Percentiles rank a stretch among this genome's conserved stretches.
These are phyloP conservation scores for Penicillium sp. DNA, from an alignment of 2,329 filamentous ascomycete species.

Conservation along the genomic window DNA sequence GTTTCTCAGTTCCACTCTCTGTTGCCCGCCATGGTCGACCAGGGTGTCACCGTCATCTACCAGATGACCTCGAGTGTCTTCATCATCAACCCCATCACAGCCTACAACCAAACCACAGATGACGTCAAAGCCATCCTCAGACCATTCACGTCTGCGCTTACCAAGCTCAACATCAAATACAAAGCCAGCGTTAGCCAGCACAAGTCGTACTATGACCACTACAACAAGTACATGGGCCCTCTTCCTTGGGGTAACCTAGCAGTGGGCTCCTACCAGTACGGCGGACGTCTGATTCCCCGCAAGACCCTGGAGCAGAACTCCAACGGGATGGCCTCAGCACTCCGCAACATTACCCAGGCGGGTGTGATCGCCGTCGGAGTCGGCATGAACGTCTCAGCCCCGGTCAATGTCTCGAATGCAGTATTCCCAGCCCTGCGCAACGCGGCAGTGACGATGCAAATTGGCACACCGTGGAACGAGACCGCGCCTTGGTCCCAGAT, in stretches of 20 bases:
- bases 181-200: conserved; percentile 27
- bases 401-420: conserved; percentile 37
- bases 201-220: conserved; percentile 34
- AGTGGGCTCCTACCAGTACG: conserved; percentile 27
- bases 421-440: conserved; percentile 41
- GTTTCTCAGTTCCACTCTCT: conserved; percentile 50
- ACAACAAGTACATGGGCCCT: conserved; percentile 31
- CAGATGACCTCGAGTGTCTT: conserved; percentile 51
- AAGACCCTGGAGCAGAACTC: conserved; percentile 30
- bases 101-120: conserved; percentile 45
- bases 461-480: conserved; percentile 36
- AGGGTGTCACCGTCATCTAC: conserved; percentile 51
- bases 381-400: conserved; percentile 37
- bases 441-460: conserved; percentile 36
- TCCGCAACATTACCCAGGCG: conserved; percentile 33
- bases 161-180: conserved; percentile 34
- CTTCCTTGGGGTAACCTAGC: conserved; percentile 28
- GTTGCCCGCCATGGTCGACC: conserved; percentile 51
- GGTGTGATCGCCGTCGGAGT: conserved; percentile 38
- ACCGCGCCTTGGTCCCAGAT: conserved; percentile 37
- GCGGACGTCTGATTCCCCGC: conserved; percentile 36
- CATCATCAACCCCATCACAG: conserved; percentile 46
- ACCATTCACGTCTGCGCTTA: conserved; percentile 44
- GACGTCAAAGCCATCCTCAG: conserved; percentile 46
- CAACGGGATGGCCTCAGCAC: conserved; percentile 26